phyloP scores from a whole-genome alignment of 208 protist species.

The Acanthamoeba sp. region DNA sequence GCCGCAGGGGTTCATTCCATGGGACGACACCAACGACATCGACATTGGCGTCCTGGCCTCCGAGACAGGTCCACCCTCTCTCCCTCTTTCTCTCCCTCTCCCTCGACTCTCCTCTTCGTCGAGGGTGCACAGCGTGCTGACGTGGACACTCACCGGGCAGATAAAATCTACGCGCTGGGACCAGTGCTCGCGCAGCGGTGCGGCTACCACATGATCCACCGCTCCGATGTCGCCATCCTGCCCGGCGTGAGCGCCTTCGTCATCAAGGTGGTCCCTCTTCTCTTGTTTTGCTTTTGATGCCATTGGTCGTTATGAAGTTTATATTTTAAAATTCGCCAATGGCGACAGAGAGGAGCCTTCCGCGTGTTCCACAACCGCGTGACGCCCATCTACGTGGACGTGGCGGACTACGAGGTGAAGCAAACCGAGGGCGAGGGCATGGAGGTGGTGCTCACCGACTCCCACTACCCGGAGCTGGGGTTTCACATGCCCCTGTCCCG shows the following conservation, averaged over 20 bases:
- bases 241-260: conserved; percentile 29
- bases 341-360: conserved; percentile 23
- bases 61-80: not conserved
- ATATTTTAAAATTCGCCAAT: too few relatives aligned
- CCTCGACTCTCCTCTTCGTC: not conserved
- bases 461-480: conserved; percentile 11
- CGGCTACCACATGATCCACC: conserved; percentile 52
- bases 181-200: not conserved
- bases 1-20: conserved; percentile 19
- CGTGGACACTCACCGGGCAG: too few relatives aligned
- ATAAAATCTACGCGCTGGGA: not conserved
- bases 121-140: not conserved
- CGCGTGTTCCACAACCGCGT: conserved; percentile 24
- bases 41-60: conserved; percentile 48
- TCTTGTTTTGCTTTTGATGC: not conserved
- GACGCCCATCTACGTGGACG: conserved; percentile 28
- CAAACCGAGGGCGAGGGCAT: not conserved
- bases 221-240: not conserved
- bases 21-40: conserved; percentile 56
- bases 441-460: conserved; percentile 5
- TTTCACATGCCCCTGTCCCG: not conserved
- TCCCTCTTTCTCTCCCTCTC: not conserved
- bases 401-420: conserved; percentile 41
- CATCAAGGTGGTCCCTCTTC: not conserved
- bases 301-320: too few relatives aligned